Base-by-base conservation (phyloP, 164 flowering plant species). In the Magnolia officinalis region DNA sequence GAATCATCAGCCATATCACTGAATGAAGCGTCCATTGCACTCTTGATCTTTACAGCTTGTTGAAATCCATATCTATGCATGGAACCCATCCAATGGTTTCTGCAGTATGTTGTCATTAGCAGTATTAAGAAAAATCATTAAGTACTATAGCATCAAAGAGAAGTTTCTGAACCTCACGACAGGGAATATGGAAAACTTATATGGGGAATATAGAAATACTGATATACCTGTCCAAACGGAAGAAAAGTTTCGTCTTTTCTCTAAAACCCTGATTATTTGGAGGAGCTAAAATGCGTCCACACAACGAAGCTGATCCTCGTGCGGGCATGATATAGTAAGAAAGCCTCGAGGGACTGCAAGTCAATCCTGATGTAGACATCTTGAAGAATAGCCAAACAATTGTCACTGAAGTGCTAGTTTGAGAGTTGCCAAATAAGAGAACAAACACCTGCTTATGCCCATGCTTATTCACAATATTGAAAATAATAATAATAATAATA, bases 21-120 rank as follows among this genome's bases (percentile, higher is more conserved):
- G 80, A 76, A 89, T 10, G 97, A 90, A 80, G 98, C 92, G 79
- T 84, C 95, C 90, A 88, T 89, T 19, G 97, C 89, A 85, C 90
- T 87, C 76, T 71, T 85, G 74, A 87, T 75, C 75, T 72, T 71
- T 66, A 70, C 76, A 37, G 67, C 65, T 68, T 78, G 71, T 23
- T 61, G 72, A 65, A 64, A 68, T 23, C 65, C 71, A 31, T 64
- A 71, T 71, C 77, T 79, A 72, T 59, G 72, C 18, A 65, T 72
- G 78, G 71, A 68, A 59, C 72, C 58, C 70, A 18, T 71, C 81
- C 82, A 80, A 69, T 68, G 74, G 64, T 67, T 78, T 78, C 88
- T 84, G 82, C 51, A 58, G 73, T 70, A 76, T 49, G 70, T 79
- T 14, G 19, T 66, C 63, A 21, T 72, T 63, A 63, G 63, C 13